Conservation (phyloP, 257 asterid species). For the Verbena officinalis region DNA sequence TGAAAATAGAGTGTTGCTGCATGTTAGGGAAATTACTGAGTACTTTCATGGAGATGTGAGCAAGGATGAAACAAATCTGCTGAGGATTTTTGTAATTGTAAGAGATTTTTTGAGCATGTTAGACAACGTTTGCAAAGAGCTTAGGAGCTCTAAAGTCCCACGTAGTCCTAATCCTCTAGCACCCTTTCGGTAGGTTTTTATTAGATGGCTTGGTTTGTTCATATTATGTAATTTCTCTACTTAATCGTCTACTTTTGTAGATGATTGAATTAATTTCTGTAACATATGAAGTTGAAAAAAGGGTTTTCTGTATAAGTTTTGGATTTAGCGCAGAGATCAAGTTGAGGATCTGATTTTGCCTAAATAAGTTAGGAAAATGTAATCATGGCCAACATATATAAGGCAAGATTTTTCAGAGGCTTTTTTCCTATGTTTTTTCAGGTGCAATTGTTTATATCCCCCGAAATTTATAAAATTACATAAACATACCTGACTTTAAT, state of each 20-base stretch:
- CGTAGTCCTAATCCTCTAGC: conserved; percentile 67
- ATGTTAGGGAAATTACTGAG: conserved; percentile 78
- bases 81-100: conserved; percentile 83
- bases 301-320: too few relatives aligned
- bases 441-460: too few relatives aligned
- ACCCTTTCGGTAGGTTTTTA: conserved; percentile 55
- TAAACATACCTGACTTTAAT: too few relatives aligned
- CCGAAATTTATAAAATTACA: too few relatives aligned
- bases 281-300: too few relatives aligned
- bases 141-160: conserved; percentile 54
- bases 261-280: too few relatives aligned
- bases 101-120: conserved; percentile 87
- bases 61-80: conserved; percentile 79
- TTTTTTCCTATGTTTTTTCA: too few relatives aligned
- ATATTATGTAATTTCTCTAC: conserved; percentile 31
- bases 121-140: conserved; percentile 90
- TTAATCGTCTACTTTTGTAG: background rate
- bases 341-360: too few relatives aligned
- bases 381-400: too few relatives aligned
- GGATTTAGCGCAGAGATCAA: too few relatives aligned
- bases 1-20: conserved; percentile 63
- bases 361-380: too few relatives aligned
- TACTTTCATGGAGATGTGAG: conserved; percentile 93
- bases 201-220: conserved; percentile 36
- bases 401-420: too few relatives aligned